A percentile compares a stretch with the other conserved stretches of the same genome.
Evolutionary conservation across 2,329 filamentous ascomycete genomes (phyloP).

Genomic region (Alternaria incomplexa): DNA sequence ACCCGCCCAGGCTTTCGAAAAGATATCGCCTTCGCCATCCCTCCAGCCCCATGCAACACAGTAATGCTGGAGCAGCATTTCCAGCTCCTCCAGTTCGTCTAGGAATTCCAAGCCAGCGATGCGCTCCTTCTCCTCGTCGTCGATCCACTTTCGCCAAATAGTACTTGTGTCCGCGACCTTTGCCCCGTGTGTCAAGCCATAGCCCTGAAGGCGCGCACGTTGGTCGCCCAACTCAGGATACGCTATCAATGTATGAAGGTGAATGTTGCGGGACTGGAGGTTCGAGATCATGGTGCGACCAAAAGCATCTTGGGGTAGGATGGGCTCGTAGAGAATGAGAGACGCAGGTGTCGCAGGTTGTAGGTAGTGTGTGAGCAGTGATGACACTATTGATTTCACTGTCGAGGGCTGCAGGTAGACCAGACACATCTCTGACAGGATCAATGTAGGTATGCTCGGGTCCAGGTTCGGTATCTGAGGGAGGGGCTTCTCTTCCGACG

Average conservation of each 20-base stretch:
- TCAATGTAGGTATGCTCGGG: constrained; percentile 72
- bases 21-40: constrained; percentile 50
- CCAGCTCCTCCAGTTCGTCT: constrained; percentile 96
- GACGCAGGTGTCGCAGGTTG: constrained; percentile 58
- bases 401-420: constrained; percentile 78
- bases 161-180: constrained; percentile 66
- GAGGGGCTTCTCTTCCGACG: constrained; percentile 23
- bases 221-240: constrained; percentile 76
- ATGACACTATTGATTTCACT: constrained; percentile 66
- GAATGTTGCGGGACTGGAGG: constrained; percentile 79
- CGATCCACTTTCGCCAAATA: constrained; percentile 82
- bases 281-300: constrained; percentile 93
- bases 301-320: constrained; percentile 82
- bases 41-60: constrained; percentile 88
- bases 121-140: constrained; percentile 73
- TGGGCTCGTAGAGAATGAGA: constrained; percentile 86
- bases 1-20: constrained; percentile 41
- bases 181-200: constrained; percentile 68
- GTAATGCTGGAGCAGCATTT: constrained; percentile 85
- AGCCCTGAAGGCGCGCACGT: constrained; percentile 66
- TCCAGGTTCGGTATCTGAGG: constrained; percentile 54
- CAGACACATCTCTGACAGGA: constrained; percentile 94
- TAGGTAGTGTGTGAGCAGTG: constrained; percentile 44
- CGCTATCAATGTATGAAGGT: constrained; percentile 78
- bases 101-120: constrained; percentile 83